Conservation (phyloP, 306 rosid species). For the Astragalus glycyphyllos region DNA sequence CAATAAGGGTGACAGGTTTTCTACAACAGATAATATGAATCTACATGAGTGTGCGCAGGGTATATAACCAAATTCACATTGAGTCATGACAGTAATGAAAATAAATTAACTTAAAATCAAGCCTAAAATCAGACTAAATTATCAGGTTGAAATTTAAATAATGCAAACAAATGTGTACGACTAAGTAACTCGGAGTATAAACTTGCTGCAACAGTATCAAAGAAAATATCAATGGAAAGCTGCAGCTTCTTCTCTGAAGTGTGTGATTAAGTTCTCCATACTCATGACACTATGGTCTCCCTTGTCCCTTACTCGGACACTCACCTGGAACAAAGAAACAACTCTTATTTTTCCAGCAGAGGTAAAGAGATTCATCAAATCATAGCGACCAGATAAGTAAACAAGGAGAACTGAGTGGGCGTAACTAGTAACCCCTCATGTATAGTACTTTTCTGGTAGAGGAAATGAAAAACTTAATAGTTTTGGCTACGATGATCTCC, state of each 20-base stretch:
- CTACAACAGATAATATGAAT: constrained; percentile 1
- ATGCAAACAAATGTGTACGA: constrained; percentile 44
- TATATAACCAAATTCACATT: constrained; percentile 32
- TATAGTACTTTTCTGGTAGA: background rate
- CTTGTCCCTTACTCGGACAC: constrained; percentile 83
- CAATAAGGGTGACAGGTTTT: background rate
- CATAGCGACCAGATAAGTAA: constrained; percentile 3
- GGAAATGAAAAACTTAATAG: background rate
- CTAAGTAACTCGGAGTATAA: background rate
- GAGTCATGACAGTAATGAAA: constrained; percentile 2
- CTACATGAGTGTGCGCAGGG: constrained; percentile 6
- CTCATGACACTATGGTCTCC: constrained; percentile 69
- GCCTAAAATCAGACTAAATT: constrained; percentile 27
- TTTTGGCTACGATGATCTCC: background rate
- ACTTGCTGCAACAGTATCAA: background rate
- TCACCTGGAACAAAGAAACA: constrained; percentile 71
- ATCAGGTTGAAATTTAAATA: constrained; percentile 22
- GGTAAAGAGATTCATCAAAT: constrained; percentile 7
- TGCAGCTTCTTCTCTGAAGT: constrained; percentile 65
- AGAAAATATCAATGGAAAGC: constrained; percentile 59
- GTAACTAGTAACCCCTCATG: background rate
- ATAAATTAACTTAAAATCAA: constrained; percentile 24
- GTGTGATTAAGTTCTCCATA: constrained; percentile 66
- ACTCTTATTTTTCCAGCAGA: constrained; percentile 24
- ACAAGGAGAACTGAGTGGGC: background rate